Conservation (phyloP, 2,329 filamentous ascomycete species). For the Alternaria metachromatica region DNA sequence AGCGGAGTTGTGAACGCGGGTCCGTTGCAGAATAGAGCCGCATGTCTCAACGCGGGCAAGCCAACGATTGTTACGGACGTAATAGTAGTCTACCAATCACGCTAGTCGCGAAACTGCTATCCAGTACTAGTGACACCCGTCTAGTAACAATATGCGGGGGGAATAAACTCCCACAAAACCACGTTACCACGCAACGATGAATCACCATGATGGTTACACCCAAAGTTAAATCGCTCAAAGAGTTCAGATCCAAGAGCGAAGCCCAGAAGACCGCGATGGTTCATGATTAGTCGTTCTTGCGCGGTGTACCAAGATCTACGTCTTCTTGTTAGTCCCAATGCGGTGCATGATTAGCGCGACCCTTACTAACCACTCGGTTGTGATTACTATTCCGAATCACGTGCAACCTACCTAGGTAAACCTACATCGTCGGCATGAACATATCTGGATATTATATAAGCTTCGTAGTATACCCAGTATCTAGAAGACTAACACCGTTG, state of each 20-base stretch:
- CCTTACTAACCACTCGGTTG: neutral
- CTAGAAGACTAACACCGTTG: neutral
- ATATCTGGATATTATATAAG: neutral
- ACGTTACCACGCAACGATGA: neutral
- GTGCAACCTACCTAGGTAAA: neutral
- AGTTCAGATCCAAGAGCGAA: neutral
- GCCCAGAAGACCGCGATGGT: neutral
- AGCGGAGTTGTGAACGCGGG: constrained; percentile 3
- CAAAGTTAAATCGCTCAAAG: neutral
- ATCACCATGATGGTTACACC: neutral
- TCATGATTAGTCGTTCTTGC: neutral
- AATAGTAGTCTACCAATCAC: neutral
- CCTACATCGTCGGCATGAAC: neutral
- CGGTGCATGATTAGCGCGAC: neutral
- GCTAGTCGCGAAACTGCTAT: neutral
- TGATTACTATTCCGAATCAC: neutral
- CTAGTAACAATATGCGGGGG: neutral
- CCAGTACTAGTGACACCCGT: neutral
- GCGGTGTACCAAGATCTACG: neutral
- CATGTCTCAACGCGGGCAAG: neutral
- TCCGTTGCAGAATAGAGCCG: neutral
- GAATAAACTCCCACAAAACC: neutral
- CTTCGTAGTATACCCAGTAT: neutral
- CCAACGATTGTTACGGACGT: neutral
- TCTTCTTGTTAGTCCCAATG: neutral